These are phyloP conservation scores for Kwoniella dendrophila DNA, from an alignment of 768 basidiomycete genomes.

Conservation along the genomic window DNA sequence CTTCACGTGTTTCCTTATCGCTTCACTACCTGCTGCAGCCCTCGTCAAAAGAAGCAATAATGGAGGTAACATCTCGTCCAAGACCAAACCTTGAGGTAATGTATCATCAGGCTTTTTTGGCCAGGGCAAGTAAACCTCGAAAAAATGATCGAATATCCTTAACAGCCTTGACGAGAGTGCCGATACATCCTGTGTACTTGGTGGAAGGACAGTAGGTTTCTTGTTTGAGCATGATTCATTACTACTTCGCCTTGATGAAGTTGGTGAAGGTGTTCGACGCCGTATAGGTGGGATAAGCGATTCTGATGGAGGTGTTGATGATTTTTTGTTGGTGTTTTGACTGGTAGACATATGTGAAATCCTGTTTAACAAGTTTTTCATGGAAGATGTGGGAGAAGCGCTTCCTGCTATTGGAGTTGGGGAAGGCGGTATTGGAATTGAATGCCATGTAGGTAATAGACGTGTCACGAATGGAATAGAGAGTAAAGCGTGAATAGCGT, in stretches of 20 bases:
- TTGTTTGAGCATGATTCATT: not conserved
- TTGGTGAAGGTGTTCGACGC: slow-evolving; percentile 16
- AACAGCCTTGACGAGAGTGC: slow-evolving; percentile 34
- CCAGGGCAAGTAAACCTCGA: slow-evolving; percentile 32
- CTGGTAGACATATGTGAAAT: slow-evolving; percentile 24
- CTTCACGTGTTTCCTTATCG: slow-evolving; percentile 63
- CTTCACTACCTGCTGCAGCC: slow-evolving; percentile 68
- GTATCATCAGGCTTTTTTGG: slow-evolving; percentile 35
- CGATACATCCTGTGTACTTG: slow-evolving; percentile 19
- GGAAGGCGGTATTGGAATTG: slow-evolving; percentile 52
- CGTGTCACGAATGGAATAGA: slow-evolving; percentile 66
- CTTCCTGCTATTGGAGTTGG: slow-evolving; percentile 50
- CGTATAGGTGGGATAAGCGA: slow-evolving; percentile 18
- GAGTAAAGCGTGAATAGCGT: slow-evolving; percentile 79
- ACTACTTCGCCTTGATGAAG: slow-evolving; percentile 15
- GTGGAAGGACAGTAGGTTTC: slow-evolving; percentile 4
- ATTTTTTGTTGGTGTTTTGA: not conserved
- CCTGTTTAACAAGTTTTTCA: slow-evolving; percentile 29
- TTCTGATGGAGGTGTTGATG: slow-evolving; percentile 5
- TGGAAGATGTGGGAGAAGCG: slow-evolving; percentile 45
- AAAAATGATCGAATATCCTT: slow-evolving; percentile 32
- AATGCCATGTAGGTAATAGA: slow-evolving; percentile 55
- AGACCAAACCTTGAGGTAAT: slow-evolving; percentile 58
- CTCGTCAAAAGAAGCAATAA: slow-evolving; percentile 74
- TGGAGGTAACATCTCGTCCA: slow-evolving; percentile 80